Conservation (phyloP, 768 basidiomycete genomes). For the Boletus tomentosulus region DNA sequence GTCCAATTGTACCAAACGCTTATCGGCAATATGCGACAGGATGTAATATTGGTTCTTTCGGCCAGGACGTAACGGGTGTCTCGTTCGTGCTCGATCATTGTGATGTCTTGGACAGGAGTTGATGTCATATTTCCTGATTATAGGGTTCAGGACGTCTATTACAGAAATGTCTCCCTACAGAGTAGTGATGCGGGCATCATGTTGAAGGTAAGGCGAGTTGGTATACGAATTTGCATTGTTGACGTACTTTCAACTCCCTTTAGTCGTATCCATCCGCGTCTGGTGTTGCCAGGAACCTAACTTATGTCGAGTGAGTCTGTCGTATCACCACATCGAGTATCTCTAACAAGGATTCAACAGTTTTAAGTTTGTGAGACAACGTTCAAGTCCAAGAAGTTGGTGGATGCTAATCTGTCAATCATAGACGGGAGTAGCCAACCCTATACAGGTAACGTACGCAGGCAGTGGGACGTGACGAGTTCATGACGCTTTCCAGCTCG, state of each 20-base stretch:
- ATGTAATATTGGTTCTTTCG: constrained; percentile 15
- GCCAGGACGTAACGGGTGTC: neutral
- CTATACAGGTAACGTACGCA: constrained; percentile 9
- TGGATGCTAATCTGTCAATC: neutral
- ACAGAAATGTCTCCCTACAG: constrained; percentile 6
- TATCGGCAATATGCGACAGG: constrained; percentile 1
- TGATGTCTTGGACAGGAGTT: neutral
- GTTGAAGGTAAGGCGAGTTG: constrained; percentile 8
- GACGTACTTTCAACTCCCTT: neutral
- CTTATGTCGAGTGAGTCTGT: constrained; percentile 8
- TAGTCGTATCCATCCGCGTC: constrained; percentile 11
- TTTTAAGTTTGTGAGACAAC: constrained; percentile 11
- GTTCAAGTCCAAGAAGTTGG: neutral
- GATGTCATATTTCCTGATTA: neutral
- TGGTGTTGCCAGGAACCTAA: constrained; percentile 9
- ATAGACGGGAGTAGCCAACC: constrained; percentile 1
- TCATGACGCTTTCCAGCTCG: neutral
- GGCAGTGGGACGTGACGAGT: neutral
- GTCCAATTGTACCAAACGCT: neutral
- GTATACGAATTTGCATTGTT: neutral
- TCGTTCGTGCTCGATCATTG: neutral
- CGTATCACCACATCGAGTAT: neutral
- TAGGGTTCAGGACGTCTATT: constrained; percentile 8
- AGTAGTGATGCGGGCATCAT: neutral
- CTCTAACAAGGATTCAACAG: neutral